Evolutionary conservation across 768 basidiomycete genomes (phyloP).

Genomic region (Lactarius vividus): DNA sequence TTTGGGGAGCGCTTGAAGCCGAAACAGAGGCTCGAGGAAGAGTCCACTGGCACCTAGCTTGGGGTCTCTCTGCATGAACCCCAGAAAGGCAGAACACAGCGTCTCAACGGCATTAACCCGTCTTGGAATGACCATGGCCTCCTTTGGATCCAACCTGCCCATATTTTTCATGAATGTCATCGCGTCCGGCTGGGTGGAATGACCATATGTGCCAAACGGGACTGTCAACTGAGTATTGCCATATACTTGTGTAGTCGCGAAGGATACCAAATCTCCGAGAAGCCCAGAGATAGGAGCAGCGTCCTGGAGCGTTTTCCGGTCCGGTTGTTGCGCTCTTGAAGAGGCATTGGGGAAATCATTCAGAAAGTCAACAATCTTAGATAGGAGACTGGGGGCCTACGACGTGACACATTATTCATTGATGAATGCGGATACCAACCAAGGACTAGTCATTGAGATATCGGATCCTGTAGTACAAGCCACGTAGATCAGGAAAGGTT

Average conservation of each 20-base stretch:
- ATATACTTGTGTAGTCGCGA: too few relatives aligned
- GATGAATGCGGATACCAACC: slow-evolving; percentile 1
- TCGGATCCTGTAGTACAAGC: slow-evolving; percentile 42
- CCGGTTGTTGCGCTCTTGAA: too few relatives aligned
- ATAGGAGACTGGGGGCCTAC: too few relatives aligned
- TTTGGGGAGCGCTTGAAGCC: slow-evolving; percentile 20
- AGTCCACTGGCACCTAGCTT: slow-evolving; percentile 41
- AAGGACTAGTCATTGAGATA: slow-evolving; percentile 33
- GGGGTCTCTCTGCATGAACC: slow-evolving; percentile 54
- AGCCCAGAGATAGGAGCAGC: too few relatives aligned
- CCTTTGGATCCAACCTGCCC: slow-evolving; percentile 2
- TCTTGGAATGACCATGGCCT: slow-evolving; percentile 1
- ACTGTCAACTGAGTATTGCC: too few relatives aligned
- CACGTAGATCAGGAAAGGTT: slow-evolving; percentile 41
- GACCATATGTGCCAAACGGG: slow-evolving; percentile 39
- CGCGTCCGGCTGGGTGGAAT: slow-evolving; percentile 50
- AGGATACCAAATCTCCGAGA: too few relatives aligned
- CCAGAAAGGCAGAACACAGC: slow-evolving; percentile 48
- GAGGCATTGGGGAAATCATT: too few relatives aligned
- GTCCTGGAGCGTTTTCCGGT: too few relatives aligned
- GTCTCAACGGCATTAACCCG: slow-evolving; percentile 53
- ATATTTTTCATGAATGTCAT: slow-evolving; percentile 49
- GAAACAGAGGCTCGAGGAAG: slow-evolving; percentile 29
- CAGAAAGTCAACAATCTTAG: too few relatives aligned
- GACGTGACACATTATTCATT: background rate